Evolutionary conservation across 2,329 filamentous ascomycete genomes (phyloP).

Genomic region (Colletotrichum euphorbiae): DNA sequence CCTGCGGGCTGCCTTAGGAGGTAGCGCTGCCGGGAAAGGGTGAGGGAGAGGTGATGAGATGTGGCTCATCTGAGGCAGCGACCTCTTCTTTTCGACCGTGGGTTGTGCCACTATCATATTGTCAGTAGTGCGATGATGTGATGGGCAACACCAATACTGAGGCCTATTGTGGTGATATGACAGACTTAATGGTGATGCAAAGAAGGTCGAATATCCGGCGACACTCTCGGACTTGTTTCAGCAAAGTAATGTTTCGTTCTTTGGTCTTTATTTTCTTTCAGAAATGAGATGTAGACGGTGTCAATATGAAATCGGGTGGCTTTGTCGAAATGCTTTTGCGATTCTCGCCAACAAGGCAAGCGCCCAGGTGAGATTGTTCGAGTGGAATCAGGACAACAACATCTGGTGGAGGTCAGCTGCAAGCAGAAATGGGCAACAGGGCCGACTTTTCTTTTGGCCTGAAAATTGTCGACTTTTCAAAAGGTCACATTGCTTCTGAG

Average conservation of each 20-base stretch:
- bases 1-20: slow-evolving; percentile 23
- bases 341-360: neutral
- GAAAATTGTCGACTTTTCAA: no score
- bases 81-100: slow-evolving; percentile 54
- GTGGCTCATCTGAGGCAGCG: slow-evolving; percentile 46
- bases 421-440: no score
- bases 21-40: slow-evolving; percentile 46
- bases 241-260: neutral
- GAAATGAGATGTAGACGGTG: neutral
- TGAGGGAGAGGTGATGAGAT: slow-evolving; percentile 50
- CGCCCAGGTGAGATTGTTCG: neutral
- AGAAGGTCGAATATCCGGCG: neutral
- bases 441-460: no score
- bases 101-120: slow-evolving; percentile 3
- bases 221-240: neutral
- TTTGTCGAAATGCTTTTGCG: neutral
- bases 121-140: neutral
- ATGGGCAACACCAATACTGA: neutral
- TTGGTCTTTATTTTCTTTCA: neutral
- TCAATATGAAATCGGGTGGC: neutral
- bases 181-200: neutral
- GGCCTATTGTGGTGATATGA: neutral
- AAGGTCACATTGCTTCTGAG: no score
- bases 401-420: neutral
- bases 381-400: no score